Base-by-base conservation (phyloP, 345 rosid species). In the Geranium brycei region DNA sequence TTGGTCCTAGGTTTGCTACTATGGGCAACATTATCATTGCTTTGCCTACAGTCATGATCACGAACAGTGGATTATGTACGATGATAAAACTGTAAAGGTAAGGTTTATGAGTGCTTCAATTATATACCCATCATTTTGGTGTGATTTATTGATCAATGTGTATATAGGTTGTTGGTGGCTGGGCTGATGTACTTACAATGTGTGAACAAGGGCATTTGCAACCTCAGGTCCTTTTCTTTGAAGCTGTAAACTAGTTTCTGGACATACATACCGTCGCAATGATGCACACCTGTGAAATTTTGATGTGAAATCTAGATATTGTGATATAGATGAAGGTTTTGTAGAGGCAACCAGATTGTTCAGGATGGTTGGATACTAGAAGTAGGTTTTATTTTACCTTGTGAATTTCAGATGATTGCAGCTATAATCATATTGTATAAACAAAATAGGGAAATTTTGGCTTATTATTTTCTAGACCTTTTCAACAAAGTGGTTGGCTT, bases 21-120 rank as follows among this genome's bases (percentile, higher is more conserved):
- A 90, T 58, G 99, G 99, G 69, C 99, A 88, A 68, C 99, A 93
- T 76, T 93, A 93, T 79, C 92, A 93, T 77, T 93, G 97, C 77
- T 93, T 93, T 59, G 95, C 97, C 63, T 85, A 90, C 69, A 85
- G 87, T 76, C 87, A 74, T 63, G 92, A 85, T 11, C 83, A 75
- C n/a, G 84, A 73, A 18, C 77, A 61, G 28, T 93, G 99, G 99
- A 78, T 90, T 63, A 93, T 90, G 99, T 93, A 88, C 64, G 96
- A 93, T 74, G 99, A 93, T 79, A 85, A 84, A 78, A 90, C 86
- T 53, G 97, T 95, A 7, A 95, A 88, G 89, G 99, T 88, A 76
- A 69, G 69, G 30, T 68, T 30, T 16, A 28, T n/a, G 15, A 19
- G 35, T 56, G 69, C 17, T n/a, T n/a, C 18, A 28, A 60, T 10